Evolutionary conservation across 805 yeast species (phyloP), one percentile per base, ranked within the genome.

Genomic region (Lipomyces orientalis): DNA sequence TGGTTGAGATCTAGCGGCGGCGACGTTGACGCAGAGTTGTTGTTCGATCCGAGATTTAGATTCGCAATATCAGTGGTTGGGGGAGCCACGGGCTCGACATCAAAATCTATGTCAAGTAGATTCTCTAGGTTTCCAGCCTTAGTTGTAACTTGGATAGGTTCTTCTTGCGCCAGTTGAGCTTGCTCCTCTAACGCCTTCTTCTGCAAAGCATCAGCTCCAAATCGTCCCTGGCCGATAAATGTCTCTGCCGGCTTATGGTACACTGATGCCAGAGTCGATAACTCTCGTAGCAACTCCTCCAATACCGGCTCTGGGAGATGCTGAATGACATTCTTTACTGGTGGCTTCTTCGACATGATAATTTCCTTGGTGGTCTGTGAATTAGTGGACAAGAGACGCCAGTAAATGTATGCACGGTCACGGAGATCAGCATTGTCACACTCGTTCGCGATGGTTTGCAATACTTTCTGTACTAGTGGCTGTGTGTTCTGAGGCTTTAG

Each of bases 221-320:
- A 79, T 67, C 77, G 72, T 49, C 81, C 82, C 39, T 80, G 76
- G 65, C 84, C 84, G 70, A 87, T 81, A 74, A 90, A 89, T 43
- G 87, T 82, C 22, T 86, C 81, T 4, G 90, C 87, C 12, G 98
- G 97, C 75, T 89, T 90, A 78, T 90, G 96, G 75, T 91, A 91
- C 1, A 95, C 95, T 0, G 98, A 91, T 51, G 97, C 88, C 69
- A 95, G 83, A 8, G 95, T 89, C 2, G 96, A 88, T 64, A 94
- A 79, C 76, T 94, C 97, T n/a, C 81, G 76, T 37, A 94, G 75
- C 60, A 95, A 82, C 69, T 87, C 88, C 54, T 88, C 86, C 65
- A 93, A 83, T 4, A 92, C 82, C 29, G 81, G 83, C 0, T 91
- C 89, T 54, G 91, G 87, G 74, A 93, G 89, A 22, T 83, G 79